Conservation (phyloP, 305 asterid species). For the Fraxinus floribunda region DNA sequence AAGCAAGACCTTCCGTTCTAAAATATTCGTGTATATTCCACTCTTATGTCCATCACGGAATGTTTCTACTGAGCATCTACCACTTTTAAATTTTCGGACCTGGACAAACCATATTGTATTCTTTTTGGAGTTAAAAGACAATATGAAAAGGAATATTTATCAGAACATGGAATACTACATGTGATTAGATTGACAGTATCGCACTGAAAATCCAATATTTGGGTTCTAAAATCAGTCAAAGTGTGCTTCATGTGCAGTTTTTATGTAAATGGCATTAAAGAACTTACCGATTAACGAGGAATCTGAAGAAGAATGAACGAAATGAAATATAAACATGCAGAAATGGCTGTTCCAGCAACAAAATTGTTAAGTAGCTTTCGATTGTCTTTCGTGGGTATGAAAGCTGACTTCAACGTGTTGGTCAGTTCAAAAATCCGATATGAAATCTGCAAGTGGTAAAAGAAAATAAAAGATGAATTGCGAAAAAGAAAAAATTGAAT, state of each 20-base stretch:
- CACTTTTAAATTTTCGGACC: constrained; percentile 23
- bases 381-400: constrained; percentile 71
- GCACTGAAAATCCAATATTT: neutral
- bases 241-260: neutral
- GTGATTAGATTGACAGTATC: neutral
- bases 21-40: constrained; percentile 2
- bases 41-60: constrained; percentile 15
- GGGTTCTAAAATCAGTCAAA: neutral
- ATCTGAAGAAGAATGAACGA: constrained; percentile 74
- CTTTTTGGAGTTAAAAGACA: neutral
- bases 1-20: constrained; percentile 24
- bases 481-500: neutral
- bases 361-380: constrained; percentile 64
- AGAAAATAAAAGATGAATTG: constrained; percentile 7
- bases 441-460: constrained; percentile 59
- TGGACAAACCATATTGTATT: constrained; percentile 12
- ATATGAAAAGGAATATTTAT: neutral
- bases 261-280: neutral
- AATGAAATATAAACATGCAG: constrained; percentile 53
- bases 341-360: constrained; percentile 68
- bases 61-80: constrained; percentile 21
- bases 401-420: constrained; percentile 76
- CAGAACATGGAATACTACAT: constrained; percentile 9
- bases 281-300: constrained; percentile 56
- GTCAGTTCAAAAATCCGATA: constrained; percentile 81